A percentile compares a stretch with the other conserved stretches of the same genome.
These are phyloP conservation scores for Canavalia gladiata DNA, from an alignment of 306 rosid species.

Conservation along the genomic window DNA sequence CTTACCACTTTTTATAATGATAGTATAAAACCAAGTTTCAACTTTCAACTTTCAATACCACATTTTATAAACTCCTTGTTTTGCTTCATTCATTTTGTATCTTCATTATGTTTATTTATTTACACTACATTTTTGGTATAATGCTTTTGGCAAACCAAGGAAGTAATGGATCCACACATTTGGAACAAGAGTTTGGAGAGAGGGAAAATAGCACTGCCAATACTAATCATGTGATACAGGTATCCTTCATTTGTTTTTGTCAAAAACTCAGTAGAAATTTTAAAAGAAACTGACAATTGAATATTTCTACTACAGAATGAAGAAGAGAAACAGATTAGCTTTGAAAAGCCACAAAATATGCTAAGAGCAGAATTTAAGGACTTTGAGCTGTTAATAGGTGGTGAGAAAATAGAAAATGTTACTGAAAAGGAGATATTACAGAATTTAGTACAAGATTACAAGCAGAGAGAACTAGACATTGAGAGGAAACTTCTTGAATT, in stretches of 20 bases:
- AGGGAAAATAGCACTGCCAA: slow-evolving; percentile 37
- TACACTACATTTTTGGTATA: slow-evolving; percentile 1
- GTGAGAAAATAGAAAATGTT: slow-evolving; percentile 12
- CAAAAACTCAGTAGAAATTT: background rate
- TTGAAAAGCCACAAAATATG: slow-evolving; percentile 25
- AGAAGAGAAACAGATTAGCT: slow-evolving; percentile 31
- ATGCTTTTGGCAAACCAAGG: slow-evolving; percentile 43
- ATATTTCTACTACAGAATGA: slow-evolving; percentile 40
- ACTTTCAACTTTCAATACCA: background rate
- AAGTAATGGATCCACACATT: slow-evolving; percentile 39
- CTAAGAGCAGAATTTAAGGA: slow-evolving; percentile 1
- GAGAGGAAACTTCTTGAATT: slow-evolving; percentile 55
- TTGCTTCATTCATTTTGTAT: background rate
- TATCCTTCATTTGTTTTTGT: slow-evolving; percentile 4
- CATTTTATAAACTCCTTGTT: background rate
- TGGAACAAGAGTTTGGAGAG: slow-evolving; percentile 39
- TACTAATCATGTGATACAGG: slow-evolving; percentile 11
- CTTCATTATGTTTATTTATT: slow-evolving; percentile 34
- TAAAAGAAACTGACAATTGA: slow-evolving; percentile 4
- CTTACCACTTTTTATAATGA: background rate
- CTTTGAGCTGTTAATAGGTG: slow-evolving; percentile 24
- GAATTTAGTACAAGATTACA: slow-evolving; percentile 42
- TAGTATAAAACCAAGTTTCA: background rate
- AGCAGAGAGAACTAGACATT: slow-evolving; percentile 52
- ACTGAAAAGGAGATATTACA: slow-evolving; percentile 44